Percentiles rank a stretch among this genome's conserved stretches.
Conservation (phyloP, 2,329 filamentous ascomycete species). For the Penicillium sp. region DNA sequence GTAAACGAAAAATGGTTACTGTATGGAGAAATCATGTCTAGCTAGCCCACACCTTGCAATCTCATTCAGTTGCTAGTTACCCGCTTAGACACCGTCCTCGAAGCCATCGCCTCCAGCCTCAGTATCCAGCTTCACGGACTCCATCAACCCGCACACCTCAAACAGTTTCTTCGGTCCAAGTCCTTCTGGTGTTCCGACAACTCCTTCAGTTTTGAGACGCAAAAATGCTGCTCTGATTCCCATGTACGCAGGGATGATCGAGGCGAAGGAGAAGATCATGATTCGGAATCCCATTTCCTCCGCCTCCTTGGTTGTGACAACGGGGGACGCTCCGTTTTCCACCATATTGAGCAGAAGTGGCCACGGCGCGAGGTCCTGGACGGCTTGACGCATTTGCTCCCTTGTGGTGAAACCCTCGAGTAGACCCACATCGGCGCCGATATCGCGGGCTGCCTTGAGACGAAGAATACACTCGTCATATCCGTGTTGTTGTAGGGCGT, state of each 20-base stretch:
- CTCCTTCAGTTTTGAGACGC: constrained; percentile 36
- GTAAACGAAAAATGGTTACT: neutral
- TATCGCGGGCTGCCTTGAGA: constrained; percentile 37
- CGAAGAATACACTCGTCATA: constrained; percentile 43
- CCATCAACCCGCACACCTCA: constrained; percentile 42
- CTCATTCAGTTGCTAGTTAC: neutral
- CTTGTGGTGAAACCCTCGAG: constrained; percentile 42
- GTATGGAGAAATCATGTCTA: neutral
- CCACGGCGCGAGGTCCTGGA: constrained; percentile 39
- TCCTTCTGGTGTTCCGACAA: constrained; percentile 31
- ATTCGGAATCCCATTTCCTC: constrained; percentile 44
- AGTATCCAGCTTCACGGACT: constrained; percentile 41
- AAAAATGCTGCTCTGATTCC: constrained; percentile 36
- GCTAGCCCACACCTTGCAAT: neutral
- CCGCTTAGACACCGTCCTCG: constrained; percentile 23
- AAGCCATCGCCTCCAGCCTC: constrained; percentile 38
- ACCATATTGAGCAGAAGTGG: constrained; percentile 48
- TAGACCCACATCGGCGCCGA: constrained; percentile 43
- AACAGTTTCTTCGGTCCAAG: constrained; percentile 39
- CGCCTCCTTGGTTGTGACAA: constrained; percentile 39
- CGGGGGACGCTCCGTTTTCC: constrained; percentile 41
- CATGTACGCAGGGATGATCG: constrained; percentile 37
- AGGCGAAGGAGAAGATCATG: constrained; percentile 44
- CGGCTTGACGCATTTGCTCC: constrained; percentile 36
- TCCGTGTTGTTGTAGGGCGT: constrained; percentile 38